Evolutionary conservation across 805 yeast species (phyloP).

Genomic region (Yamadazyma insecticola): DNA sequence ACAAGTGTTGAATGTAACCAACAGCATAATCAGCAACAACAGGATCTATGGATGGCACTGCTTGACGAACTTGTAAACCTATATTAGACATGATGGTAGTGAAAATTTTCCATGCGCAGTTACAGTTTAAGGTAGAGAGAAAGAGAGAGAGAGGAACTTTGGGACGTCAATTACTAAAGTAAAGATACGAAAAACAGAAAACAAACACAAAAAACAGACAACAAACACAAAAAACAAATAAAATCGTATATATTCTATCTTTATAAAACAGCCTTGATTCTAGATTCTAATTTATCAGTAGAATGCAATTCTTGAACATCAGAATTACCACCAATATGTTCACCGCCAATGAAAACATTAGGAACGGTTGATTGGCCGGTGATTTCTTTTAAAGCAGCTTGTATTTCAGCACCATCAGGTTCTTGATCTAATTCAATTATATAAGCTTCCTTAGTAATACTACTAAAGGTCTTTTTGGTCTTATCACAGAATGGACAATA

Average conservation of each 20-base stretch:
- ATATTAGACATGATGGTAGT: conserved; percentile 39
- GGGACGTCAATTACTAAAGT: too few relatives aligned
- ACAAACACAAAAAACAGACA: too few relatives aligned
- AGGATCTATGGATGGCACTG: conserved; percentile 82
- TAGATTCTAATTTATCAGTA: conserved; percentile 51
- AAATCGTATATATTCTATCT: too few relatives aligned
- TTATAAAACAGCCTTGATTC: conserved; percentile 37
- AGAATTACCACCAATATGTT: conserved; percentile 94
- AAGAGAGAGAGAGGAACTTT: too few relatives aligned
- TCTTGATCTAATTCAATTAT: conserved; percentile 50
- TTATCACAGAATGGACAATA: conserved; percentile 42
- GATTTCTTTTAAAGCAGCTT: conserved; percentile 67
- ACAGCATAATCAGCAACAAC: conserved; percentile 86
- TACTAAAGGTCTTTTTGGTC: conserved; percentile 41
- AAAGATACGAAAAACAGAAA: too few relatives aligned
- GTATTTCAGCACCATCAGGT: conserved; percentile 77
- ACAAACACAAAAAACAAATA: too few relatives aligned
- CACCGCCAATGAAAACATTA: conserved; percentile 81
- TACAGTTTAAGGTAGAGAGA: too few relatives aligned
- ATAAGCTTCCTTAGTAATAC: conserved; percentile 43
- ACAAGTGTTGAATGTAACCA: conserved; percentile 83
- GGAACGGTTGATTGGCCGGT: conserved; percentile 96
- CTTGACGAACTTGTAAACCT: conserved; percentile 67
- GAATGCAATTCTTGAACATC: conserved; percentile 73
- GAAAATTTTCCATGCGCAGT: too few relatives aligned